Evolutionary conservation across 2,329 filamentous ascomycete species (phyloP).

Genomic region (Drechslera avenae): DNA sequence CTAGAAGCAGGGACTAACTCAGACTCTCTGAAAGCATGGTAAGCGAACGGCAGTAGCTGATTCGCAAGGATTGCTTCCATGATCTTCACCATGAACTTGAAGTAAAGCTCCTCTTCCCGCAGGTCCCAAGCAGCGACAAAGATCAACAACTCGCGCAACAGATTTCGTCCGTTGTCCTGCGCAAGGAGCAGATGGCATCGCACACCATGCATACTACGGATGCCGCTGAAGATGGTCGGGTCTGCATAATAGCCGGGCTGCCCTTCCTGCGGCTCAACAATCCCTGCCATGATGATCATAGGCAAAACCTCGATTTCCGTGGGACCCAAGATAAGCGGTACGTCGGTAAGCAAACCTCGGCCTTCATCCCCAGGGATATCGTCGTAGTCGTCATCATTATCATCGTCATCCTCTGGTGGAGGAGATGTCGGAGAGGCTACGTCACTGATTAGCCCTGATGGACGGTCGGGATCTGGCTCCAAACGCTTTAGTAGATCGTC

Average conservation of each 20-base stretch:
- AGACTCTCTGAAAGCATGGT: constrained; percentile 81
- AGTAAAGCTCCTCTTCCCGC: constrained; percentile 89
- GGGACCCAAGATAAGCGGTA: constrained; percentile 90
- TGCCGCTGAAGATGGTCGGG: constrained; percentile 60
- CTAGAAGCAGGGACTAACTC: constrained; percentile 31
- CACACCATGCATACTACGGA: constrained; percentile 84
- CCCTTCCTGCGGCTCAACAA: constrained; percentile 79
- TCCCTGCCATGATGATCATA: constrained; percentile 96
- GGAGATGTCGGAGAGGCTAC: constrained; percentile 49
- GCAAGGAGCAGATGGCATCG: constrained; percentile 88
- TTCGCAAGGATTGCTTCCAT: constrained; percentile 91
- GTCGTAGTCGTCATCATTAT: constrained; percentile 75
- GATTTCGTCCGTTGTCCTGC: constrained; percentile 85
- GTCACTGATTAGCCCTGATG: constrained; percentile 46
- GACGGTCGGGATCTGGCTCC: constrained; percentile 52
- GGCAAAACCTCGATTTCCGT: constrained; percentile 95
- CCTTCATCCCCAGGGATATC: constrained; percentile 71
- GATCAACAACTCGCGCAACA: constrained; percentile 87
- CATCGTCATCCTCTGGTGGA: constrained; percentile 65
- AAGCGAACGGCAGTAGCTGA: constrained; percentile 87
- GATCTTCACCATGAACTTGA: constrained; percentile 95
- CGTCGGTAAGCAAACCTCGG: constrained; percentile 86
- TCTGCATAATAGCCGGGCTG: constrained; percentile 58
- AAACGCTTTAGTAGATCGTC: constrained; percentile 58
- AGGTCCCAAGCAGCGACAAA: constrained; percentile 98